These are phyloP conservation scores for Phytophthora hybrid DNA, from an alignment of 352 stramenopile genomes.

Conservation along the genomic window DNA sequence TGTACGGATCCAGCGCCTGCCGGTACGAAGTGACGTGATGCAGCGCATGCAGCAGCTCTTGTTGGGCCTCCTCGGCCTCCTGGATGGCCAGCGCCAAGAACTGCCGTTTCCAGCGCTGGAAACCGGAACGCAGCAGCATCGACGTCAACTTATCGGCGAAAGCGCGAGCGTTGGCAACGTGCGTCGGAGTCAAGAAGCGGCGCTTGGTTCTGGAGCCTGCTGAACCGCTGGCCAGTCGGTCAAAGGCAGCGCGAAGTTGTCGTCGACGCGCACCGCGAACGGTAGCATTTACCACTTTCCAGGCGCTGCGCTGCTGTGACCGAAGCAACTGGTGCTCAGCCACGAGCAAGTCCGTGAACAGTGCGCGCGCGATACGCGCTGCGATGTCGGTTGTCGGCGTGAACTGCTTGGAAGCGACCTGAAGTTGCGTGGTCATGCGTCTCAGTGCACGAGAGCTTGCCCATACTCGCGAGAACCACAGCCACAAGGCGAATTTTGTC, in stretches of 20 bases:
- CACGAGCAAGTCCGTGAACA: constrained; percentile 29
- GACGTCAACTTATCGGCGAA: constrained; percentile 36
- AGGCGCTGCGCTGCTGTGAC: constrained; percentile 27
- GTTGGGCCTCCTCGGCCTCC: constrained; percentile 51
- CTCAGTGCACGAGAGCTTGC: constrained; percentile 30
- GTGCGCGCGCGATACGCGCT: constrained; percentile 18
- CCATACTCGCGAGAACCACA: constrained; percentile 53
- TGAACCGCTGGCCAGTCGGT: constrained; percentile 15
- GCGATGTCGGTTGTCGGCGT: constrained; percentile 14
- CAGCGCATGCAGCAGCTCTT: constrained; percentile 55
- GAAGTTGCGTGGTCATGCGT: constrained; percentile 16
- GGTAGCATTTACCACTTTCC: constrained; percentile 22
- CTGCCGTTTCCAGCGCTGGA: constrained; percentile 59
- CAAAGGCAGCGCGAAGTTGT: constrained; percentile 26
- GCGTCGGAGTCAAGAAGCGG: constrained; percentile 16
- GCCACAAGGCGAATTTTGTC: constrained; percentile 50
- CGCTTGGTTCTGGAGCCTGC: background rate
- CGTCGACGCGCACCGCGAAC: constrained; percentile 14
- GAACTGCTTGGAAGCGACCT: constrained; percentile 26
- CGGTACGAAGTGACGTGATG: constrained; percentile 50
- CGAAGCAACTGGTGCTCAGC: constrained; percentile 14
- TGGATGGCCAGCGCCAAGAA: constrained; percentile 55
- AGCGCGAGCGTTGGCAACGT: constrained; percentile 30
- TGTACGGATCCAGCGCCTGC: constrained; percentile 43
- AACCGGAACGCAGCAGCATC: constrained; percentile 39